Evolutionary conservation across 352 stramenopile species (phyloP).

Genomic region (Phytophthora cactorum): DNA sequence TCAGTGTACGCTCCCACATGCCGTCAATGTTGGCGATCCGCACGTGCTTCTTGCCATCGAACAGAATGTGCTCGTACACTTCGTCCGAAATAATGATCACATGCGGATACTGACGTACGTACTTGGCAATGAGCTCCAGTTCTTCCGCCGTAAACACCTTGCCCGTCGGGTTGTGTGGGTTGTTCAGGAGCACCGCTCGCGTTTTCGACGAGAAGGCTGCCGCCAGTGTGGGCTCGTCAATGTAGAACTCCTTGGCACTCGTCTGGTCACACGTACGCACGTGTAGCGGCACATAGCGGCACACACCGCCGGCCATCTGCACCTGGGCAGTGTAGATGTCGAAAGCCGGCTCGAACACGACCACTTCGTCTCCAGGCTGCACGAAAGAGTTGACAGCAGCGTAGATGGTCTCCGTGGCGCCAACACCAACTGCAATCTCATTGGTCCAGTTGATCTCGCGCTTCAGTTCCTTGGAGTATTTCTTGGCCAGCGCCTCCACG

Average conservation of each 20-base stretch:
- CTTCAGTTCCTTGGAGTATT: slow-evolving; percentile 90
- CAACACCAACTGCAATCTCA: slow-evolving; percentile 95
- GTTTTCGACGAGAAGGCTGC: slow-evolving; percentile 92
- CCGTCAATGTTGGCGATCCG: slow-evolving; percentile 81
- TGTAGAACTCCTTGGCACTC: slow-evolving; percentile 67
- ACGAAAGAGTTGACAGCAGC: slow-evolving; percentile 93
- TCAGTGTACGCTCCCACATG: slow-evolving; percentile 89
- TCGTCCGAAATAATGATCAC: slow-evolving; percentile 97
- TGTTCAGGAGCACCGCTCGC: slow-evolving; percentile 97
- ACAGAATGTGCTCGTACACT: slow-evolving; percentile 98
- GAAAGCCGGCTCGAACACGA: slow-evolving; percentile 98
- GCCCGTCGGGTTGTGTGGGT: slow-evolving; percentile 98
- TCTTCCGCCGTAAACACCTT: slow-evolving; percentile 96
- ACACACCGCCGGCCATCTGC: slow-evolving; percentile 85
- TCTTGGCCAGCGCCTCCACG: slow-evolving; percentile 83
- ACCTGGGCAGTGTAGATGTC: slow-evolving; percentile 95
- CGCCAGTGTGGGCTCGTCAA: slow-evolving; percentile 90
- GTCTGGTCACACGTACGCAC: slow-evolving; percentile 37
- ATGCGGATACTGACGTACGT: slow-evolving; percentile 82
- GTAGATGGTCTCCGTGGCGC: slow-evolving; percentile 96
- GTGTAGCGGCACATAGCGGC: slow-evolving; percentile 85
- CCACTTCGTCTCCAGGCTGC: slow-evolving; percentile 94
- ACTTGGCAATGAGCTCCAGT: slow-evolving; percentile 93
- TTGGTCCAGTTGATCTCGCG: slow-evolving; percentile 89
- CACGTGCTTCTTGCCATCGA: slow-evolving; percentile 74